A percentile compares a stretch with the other conserved stretches of the same genome.
Conservation (phyloP, 768 basidiomycete species). For the Panaeolus papilionaceus region DNA sequence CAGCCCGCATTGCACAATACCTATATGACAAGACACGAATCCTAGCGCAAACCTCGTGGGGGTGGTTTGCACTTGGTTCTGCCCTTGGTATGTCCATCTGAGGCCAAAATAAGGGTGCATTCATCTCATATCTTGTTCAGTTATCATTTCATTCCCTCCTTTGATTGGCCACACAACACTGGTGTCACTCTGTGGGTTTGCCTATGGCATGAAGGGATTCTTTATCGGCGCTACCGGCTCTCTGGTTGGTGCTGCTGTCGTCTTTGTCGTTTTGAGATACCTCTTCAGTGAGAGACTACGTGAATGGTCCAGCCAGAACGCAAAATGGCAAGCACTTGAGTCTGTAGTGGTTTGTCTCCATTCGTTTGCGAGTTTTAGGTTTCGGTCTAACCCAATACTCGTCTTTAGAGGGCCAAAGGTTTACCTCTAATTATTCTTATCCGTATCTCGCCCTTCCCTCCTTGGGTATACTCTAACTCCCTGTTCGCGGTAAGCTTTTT, state of each 20-base stretch:
- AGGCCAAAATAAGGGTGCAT: slow-evolving; percentile 1
- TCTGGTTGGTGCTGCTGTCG: slow-evolving; percentile 65
- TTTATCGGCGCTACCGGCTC: slow-evolving; percentile 66
- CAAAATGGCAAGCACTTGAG: slow-evolving; percentile 82
- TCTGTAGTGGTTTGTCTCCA: slow-evolving; percentile 65
- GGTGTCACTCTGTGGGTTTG: slow-evolving; percentile 78
- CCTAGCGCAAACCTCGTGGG: slow-evolving; percentile 63
- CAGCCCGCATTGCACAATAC: slow-evolving; percentile 70
- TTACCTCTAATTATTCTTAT: slow-evolving; percentile 84
- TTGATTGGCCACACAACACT: slow-evolving; percentile 72
- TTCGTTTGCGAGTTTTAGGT: not conserved
- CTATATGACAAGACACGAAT: slow-evolving; percentile 71
- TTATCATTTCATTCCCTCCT: slow-evolving; percentile 61
- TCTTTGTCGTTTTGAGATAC: slow-evolving; percentile 65
- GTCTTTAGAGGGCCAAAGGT: slow-evolving; percentile 68
- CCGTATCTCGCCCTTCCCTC: slow-evolving; percentile 82
- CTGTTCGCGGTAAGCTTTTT: slow-evolving; percentile 69
- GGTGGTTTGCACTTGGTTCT: slow-evolving; percentile 62
- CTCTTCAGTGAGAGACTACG: slow-evolving; percentile 62
- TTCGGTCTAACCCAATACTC: not conserved
- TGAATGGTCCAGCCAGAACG: slow-evolving; percentile 64
- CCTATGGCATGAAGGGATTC: slow-evolving; percentile 83
- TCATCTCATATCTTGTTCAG: slow-evolving; percentile 32
- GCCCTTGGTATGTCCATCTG: slow-evolving; percentile 54
- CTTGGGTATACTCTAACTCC: slow-evolving; percentile 87